Conservation (phyloP, 176 grass and related monocot species). For the Metroxylon sagu region DNA sequence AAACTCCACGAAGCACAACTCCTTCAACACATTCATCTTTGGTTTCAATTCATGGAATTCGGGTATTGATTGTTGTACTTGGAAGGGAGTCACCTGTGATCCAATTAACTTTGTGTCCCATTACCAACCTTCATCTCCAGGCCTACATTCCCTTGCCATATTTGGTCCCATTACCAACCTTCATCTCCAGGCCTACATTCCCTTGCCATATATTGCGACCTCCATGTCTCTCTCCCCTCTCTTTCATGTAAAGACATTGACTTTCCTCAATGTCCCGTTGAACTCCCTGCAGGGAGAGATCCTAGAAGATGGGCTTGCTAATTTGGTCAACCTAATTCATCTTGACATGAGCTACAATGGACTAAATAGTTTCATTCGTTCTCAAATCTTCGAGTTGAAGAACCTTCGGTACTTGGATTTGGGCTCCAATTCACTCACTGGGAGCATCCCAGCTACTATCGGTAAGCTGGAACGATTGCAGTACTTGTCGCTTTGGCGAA, state of each 20-base stretch:
- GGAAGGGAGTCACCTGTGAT: constrained; percentile 21
- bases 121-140: background rate
- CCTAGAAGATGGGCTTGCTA: constrained; percentile 3
- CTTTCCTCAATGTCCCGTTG: background rate
- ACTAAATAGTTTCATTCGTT: constrained; percentile 22
- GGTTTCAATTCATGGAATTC: constrained; percentile 19
- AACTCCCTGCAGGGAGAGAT: constrained; percentile 17
- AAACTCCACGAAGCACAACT: background rate
- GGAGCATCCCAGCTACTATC: constrained; percentile 6
- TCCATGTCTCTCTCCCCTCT: constrained; percentile 5
- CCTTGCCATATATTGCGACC: background rate
- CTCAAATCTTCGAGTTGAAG: constrained; percentile 7
- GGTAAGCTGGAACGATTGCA: constrained; percentile 8
- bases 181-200: background rate
- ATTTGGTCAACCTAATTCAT: constrained; percentile 8
- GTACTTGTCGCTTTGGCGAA: constrained; percentile 1
- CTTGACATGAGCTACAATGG: constrained; percentile 20
- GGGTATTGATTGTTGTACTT: constrained; percentile 10
- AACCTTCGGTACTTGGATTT: constrained; percentile 13
- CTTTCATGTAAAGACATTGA: background rate
- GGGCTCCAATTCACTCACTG: constrained; percentile 15
- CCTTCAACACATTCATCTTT: constrained; percentile 3
- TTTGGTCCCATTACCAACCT: background rate
- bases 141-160: too few species aligned
- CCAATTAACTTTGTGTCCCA: background rate